Evolutionary conservation across 1,284 basidiomycete genomes (phyloP).

Genomic region (Fomitopsis pinicola): DNA sequence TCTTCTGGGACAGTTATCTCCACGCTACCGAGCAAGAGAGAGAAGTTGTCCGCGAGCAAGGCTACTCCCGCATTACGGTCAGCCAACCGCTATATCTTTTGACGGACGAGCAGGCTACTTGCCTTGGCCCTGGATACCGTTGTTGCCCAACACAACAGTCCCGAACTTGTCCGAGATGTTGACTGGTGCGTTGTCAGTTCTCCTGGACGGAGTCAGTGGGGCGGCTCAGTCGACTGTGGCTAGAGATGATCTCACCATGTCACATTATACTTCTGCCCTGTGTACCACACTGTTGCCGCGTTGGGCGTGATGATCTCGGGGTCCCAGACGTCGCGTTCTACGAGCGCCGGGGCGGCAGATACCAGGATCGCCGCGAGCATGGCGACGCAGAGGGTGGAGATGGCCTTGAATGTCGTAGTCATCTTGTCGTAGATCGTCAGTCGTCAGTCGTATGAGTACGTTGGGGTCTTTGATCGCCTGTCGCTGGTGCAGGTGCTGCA

Average conservation of each 20-base stretch:
- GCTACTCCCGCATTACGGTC: not conserved
- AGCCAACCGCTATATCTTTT: not conserved
- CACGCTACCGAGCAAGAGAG: slow-evolving; percentile 33
- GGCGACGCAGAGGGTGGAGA: slow-evolving; percentile 16
- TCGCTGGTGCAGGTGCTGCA: too few species aligned
- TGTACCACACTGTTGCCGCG: slow-evolving; percentile 34
- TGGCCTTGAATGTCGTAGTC: slow-evolving; percentile 12
- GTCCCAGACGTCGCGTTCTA: slow-evolving; percentile 37
- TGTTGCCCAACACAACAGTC: slow-evolving; percentile 35
- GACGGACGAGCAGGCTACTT: slow-evolving; percentile 4
- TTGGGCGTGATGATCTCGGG: slow-evolving; percentile 38
- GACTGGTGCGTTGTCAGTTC: slow-evolving; percentile 34
- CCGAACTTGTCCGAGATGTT: slow-evolving; percentile 46
- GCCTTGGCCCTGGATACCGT: slow-evolving; percentile 28
- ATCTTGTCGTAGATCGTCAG: too few species aligned
- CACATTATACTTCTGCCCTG: slow-evolving; percentile 38
- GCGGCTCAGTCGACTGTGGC: not conserved
- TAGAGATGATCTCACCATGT: slow-evolving; percentile 35
- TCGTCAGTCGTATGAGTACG: too few species aligned
- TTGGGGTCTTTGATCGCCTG: too few species aligned
- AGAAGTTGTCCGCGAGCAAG: slow-evolving; percentile 36
- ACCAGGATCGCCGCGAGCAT: slow-evolving; percentile 19
- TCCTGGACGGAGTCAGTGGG: slow-evolving; percentile 24
- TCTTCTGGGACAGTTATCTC: slow-evolving; percentile 27
- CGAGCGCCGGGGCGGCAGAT: slow-evolving; percentile 25